Evolutionary conservation across 257 asterid genomes (phyloP).

Genomic region (Lavandula angustifolia): DNA sequence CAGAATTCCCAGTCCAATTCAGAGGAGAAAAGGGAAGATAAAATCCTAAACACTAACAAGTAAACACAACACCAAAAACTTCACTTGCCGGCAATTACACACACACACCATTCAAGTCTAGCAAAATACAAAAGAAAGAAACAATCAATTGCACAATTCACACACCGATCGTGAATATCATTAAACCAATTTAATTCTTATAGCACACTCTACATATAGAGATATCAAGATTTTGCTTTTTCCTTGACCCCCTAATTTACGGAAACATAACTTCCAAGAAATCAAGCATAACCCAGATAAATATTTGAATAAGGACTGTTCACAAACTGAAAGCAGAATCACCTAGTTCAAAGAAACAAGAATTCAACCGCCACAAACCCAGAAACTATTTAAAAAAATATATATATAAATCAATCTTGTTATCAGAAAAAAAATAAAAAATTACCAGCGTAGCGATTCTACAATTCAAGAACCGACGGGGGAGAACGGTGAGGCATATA

Average conservation of each 20-base stretch:
- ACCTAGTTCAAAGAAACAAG: slow-evolving; percentile 24
- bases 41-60: slow-evolving; percentile 22
- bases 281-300: slow-evolving; percentile 23
- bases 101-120: background rate
- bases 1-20: slow-evolving; percentile 17
- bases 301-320: background rate
- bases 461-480: slow-evolving; percentile 15
- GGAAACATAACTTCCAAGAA: slow-evolving; percentile 5
- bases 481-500: background rate
- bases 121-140: slow-evolving; percentile 20
- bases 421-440: background rate
- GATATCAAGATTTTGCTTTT: slow-evolving; percentile 19
- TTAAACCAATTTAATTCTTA: background rate
- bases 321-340: slow-evolving; percentile 13
- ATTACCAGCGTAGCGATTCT: slow-evolving; percentile 28
- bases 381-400: background rate
- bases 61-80: slow-evolving; percentile 28
- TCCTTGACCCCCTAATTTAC: background rate
- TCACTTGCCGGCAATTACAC: background rate
- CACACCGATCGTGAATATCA: slow-evolving; percentile 10
- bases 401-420: background rate
- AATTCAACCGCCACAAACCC: slow-evolving; percentile 25
- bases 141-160: slow-evolving; percentile 20
- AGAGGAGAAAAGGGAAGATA: background rate
- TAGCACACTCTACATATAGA: background rate